Evolutionary conservation across 768 basidiomycete genomes (phyloP).

Genomic region (Gloeostereum incarnatum): DNA sequence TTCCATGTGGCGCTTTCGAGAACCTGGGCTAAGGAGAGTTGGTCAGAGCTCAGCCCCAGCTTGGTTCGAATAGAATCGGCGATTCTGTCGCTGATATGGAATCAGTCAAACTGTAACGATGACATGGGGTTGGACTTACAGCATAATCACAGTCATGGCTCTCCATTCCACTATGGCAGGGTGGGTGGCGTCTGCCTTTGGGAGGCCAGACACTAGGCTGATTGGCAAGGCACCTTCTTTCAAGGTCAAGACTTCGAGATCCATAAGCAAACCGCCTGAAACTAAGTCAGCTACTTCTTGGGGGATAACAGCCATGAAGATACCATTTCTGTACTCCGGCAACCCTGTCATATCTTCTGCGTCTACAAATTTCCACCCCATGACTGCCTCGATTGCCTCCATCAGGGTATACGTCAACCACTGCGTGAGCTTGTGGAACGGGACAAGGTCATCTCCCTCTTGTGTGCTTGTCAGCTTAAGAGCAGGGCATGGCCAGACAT

Average conservation of each 20-base stretch:
- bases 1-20: constrained; percentile 97
- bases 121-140: constrained; percentile 42
- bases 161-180: constrained; percentile 95
- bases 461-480: constrained; percentile 19
- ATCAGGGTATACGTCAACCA: constrained; percentile 91
- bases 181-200: constrained; percentile 64
- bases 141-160: constrained; percentile 87
- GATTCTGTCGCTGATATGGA: constrained; percentile 62
- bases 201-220: constrained; percentile 42
- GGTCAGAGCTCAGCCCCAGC: constrained; percentile 36
- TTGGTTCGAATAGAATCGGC: constrained; percentile 57
- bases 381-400: constrained; percentile 68
- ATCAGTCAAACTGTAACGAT: constrained; percentile 2
- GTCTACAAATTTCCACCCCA: constrained; percentile 79
- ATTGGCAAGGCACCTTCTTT: constrained; percentile 44
- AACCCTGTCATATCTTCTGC: constrained; percentile 83
- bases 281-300: constrained; percentile 2
- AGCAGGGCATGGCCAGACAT: constrained; percentile 84
- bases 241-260: constrained; percentile 71
- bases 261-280: constrained; percentile 79
- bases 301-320: constrained; percentile 3
- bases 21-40: constrained; percentile 77
- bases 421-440: constrained; percentile 93
- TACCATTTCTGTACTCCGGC: constrained; percentile 93
- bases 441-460: constrained; percentile 69